phyloP scores from a whole-genome alignment of 805 yeast species.

The Komagataella pseudopastoris region DNA sequence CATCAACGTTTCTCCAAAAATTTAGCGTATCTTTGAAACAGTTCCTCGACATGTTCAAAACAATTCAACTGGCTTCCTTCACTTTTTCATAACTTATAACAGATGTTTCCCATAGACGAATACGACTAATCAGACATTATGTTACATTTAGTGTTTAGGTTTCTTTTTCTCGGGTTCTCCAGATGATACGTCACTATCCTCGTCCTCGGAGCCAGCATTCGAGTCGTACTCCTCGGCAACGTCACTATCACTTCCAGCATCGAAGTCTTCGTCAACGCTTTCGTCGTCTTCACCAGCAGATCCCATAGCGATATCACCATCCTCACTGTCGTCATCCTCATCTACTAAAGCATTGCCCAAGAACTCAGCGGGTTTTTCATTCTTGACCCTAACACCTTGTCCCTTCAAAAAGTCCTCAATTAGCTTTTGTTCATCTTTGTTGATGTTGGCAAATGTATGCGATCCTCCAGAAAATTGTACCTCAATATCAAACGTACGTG shows the following conservation, averaged over 20 bases:
- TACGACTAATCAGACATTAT: not conserved
- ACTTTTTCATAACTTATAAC: not conserved
- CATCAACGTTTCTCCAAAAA: not conserved
- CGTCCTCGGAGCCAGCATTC: slow-evolving; percentile 27
- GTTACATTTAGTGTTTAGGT: slow-evolving; percentile 7
- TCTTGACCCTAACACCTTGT: slow-evolving; percentile 69
- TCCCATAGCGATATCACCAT: slow-evolving; percentile 36
- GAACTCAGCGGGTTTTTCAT: slow-evolving; percentile 82
- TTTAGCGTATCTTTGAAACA: not conserved
- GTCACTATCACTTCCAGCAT: slow-evolving; percentile 31
- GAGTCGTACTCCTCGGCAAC: slow-evolving; percentile 80
- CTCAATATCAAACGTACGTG: slow-evolving; percentile 82
- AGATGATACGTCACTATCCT: slow-evolving; percentile 2
- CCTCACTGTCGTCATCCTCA: slow-evolving; percentile 40
- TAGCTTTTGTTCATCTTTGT: slow-evolving; percentile 75
- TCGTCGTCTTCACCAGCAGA: slow-evolving; percentile 77
- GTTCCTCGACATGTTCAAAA: not conserved
- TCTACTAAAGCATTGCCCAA: slow-evolving; percentile 68
- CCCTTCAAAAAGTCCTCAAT: slow-evolving; percentile 66
- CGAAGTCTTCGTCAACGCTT: slow-evolving; percentile 79
- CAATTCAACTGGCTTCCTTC: not conserved
- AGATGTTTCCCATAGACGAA: not conserved
- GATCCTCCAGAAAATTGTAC: slow-evolving; percentile 52
- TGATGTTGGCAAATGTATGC: slow-evolving; percentile 79
- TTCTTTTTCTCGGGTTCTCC: slow-evolving; percentile 15